Conservation (phyloP, 768 basidiomycete species). For the Mycena belliarum region DNA sequence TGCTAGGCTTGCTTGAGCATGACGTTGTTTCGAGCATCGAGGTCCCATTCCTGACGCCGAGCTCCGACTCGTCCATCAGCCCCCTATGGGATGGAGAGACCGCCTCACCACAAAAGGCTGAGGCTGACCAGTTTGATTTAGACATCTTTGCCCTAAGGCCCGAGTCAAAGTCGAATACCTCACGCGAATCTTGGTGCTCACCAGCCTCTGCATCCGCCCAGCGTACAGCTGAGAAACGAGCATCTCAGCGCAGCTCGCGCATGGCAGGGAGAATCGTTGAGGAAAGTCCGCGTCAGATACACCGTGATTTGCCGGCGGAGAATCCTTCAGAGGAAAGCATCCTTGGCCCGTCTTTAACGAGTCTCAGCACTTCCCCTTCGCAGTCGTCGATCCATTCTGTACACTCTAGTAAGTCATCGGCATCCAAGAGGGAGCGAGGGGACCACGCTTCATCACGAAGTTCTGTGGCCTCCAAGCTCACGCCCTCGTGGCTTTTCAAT, state of each 20-base stretch:
- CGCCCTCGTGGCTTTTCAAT: constrained; percentile 80
- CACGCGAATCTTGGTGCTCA: constrained; percentile 43
- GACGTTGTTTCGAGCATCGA: constrained; percentile 89
- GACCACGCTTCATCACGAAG: constrained; percentile 29
- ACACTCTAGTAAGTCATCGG: constrained; percentile 49
- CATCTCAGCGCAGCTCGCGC: constrained; percentile 52
- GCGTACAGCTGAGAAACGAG: constrained; percentile 43
- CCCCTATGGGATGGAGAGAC: constrained; percentile 38
- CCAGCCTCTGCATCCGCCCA: constrained; percentile 38
- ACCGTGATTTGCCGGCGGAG: constrained; percentile 54
- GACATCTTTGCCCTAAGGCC: constrained; percentile 62
- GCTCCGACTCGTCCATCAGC: constrained; percentile 32
- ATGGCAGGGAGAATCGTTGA: constrained; percentile 61
- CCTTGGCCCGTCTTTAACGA: constrained; percentile 28
- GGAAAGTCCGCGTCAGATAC: constrained; percentile 60
- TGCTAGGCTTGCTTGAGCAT: constrained; percentile 89
- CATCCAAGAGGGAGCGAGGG: constrained; percentile 38
- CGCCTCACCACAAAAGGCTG: constrained; percentile 43
- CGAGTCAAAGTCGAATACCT: constrained; percentile 31
- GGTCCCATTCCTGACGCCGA: constrained; percentile 69
- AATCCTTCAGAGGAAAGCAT: constrained; percentile 28
- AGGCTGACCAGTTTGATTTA: constrained; percentile 74
- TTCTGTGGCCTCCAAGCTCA: constrained; percentile 57
- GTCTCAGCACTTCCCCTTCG: constrained; percentile 62
- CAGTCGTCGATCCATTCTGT: constrained; percentile 64